Conservation (phyloP, 345 rosid genomes). For the Citrus australasica region DNA sequence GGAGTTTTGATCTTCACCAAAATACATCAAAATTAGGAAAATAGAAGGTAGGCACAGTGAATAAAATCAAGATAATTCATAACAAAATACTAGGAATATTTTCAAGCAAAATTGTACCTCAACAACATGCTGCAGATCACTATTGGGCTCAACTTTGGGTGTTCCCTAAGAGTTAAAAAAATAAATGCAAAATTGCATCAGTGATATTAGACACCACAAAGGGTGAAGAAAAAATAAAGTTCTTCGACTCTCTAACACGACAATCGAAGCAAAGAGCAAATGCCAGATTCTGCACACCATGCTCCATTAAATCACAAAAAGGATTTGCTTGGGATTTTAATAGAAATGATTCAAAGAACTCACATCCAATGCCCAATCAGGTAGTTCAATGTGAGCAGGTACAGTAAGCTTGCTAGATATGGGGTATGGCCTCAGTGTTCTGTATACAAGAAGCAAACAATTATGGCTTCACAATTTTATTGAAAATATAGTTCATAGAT, state of each 20-base stretch:
- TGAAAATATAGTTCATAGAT: neutral
- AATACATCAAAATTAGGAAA: neutral
- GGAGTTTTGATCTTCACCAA: conserved; percentile 73
- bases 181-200: neutral
- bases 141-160: conserved; percentile 82
- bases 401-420: conserved; percentile 58
- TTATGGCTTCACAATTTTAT: neutral
- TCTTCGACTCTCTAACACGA: neutral
- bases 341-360: conserved; percentile 26
- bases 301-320: neutral
- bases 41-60: neutral
- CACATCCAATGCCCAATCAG: conserved; percentile 95
- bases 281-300: neutral
- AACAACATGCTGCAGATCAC: conserved; percentile 80
- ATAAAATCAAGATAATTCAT: neutral
- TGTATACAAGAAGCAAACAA: conserved; percentile 27
- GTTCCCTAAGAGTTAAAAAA: conserved; percentile 49
- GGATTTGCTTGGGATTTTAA: neutral
- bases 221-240: neutral
- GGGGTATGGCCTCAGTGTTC: conserved; percentile 77
- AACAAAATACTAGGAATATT: neutral
- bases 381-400: conserved; percentile 64
- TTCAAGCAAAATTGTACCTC: conserved; percentile 48
- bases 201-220: neutral
- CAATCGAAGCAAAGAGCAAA: neutral